Percentiles rank a stretch among this genome's conserved stretches.
Evolutionary conservation across 768 basidiomycete species (phyloP).

Genomic region (Podaxis sp.): DNA sequence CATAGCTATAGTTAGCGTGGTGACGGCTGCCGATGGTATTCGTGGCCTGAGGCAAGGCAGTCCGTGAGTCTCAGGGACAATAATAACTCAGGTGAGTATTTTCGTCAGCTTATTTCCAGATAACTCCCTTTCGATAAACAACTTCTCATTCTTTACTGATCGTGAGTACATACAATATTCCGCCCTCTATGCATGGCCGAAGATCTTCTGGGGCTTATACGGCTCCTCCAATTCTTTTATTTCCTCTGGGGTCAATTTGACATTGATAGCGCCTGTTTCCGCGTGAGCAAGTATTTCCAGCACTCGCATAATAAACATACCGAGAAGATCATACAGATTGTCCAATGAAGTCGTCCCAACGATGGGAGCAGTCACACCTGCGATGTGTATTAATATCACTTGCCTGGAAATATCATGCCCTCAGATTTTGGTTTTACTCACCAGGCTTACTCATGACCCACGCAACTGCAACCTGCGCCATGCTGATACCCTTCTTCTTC

Average conservation of each 20-base stretch:
- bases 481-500: slow-evolving; percentile 47
- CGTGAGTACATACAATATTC: too few relatives aligned
- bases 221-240: slow-evolving; percentile 27
- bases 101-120: too few relatives aligned
- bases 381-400: not conserved
- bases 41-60: too few relatives aligned
- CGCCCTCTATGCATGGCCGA: not conserved
- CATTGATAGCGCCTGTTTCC: slow-evolving; percentile 21
- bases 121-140: too few relatives aligned
- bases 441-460: slow-evolving; percentile 49
- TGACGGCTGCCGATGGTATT: too few relatives aligned
- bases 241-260: slow-evolving; percentile 28
- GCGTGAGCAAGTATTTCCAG: not conserved
- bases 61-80: too few relatives aligned
- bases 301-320: slow-evolving; percentile 23
- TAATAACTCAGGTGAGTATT: too few relatives aligned
- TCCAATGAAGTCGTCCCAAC: slow-evolving; percentile 51
- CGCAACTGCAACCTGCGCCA: slow-evolving; percentile 56
- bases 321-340: slow-evolving; percentile 52
- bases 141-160: too few relatives aligned
- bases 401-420: too few relatives aligned
- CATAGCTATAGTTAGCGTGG: too few relatives aligned
- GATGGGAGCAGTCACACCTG: slow-evolving; percentile 54
- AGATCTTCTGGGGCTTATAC: slow-evolving; percentile 20
- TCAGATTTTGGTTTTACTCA: slow-evolving; percentile 5